Conservation (phyloP, 2,329 filamentous ascomycete genomes). For the Stachybotrys chartarum region DNA sequence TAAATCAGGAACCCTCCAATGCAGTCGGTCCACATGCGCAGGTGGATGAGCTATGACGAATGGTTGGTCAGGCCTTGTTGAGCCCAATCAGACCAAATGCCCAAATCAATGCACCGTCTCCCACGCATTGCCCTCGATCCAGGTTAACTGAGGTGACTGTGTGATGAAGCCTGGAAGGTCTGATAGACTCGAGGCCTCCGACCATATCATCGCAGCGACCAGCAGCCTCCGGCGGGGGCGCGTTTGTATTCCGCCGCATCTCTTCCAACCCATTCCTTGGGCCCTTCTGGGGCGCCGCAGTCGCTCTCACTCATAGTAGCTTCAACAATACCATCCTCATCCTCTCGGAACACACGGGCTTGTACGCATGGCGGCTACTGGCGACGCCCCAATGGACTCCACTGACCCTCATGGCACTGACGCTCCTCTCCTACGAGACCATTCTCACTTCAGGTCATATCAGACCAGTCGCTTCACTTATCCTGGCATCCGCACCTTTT, state of each 20-base stretch:
- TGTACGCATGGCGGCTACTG: slow-evolving; percentile 4
- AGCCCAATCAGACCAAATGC: background rate
- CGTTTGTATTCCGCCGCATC: background rate
- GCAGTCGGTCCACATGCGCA: background rate
- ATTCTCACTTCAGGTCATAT: slow-evolving; percentile 66
- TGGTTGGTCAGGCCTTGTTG: slow-evolving; percentile 1
- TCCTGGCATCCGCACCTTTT: slow-evolving; percentile 73
- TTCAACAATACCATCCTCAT: background rate
- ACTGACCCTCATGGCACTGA: slow-evolving; percentile 51
- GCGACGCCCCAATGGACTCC: slow-evolving; percentile 13
- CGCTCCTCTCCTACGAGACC: slow-evolving; percentile 70
- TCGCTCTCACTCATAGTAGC: background rate
- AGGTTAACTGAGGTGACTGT: background rate
- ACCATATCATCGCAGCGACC: background rate
- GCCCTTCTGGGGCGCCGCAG: background rate
- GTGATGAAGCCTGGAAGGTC: background rate
- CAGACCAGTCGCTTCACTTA: slow-evolving; percentile 67
- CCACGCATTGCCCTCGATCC: background rate
- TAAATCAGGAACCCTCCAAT: background rate
- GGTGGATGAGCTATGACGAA: slow-evolving; percentile 5
- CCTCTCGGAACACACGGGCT: background rate
- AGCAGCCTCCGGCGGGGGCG: too few relatives aligned
- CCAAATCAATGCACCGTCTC: background rate
- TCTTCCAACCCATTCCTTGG: background rate
- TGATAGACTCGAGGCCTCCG: background rate